Base-by-base conservation (phyloP, 176 grass and related monocot species). In the Triticum monococcum region DNA sequence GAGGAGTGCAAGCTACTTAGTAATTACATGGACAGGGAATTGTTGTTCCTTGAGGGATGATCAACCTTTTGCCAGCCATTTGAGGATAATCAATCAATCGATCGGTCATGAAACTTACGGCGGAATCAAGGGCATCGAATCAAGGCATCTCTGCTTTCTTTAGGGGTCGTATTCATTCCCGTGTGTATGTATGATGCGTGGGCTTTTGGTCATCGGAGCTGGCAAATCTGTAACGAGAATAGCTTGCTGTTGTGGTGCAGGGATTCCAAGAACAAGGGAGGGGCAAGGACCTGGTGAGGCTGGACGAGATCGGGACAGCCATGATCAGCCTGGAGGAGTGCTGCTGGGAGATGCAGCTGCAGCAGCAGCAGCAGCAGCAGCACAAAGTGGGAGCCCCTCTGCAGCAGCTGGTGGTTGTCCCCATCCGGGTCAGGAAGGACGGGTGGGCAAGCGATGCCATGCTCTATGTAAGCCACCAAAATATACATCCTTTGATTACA, bases 221-320 rank as follows among this genome's bases (percentile, higher is more conserved):
- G 85, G 63, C 84, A 87, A 43, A 7, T 20, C 52, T 57, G 17
- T 89, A 87, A 92, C 33, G 60, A 20, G 43, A 10, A 88, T 85
- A 45, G 82, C 75, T 93, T 85, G 24, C 59, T 10, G 81, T 75
- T 32, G 78, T 10, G 81, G 64, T 84, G 74, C 92, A 99, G 97
- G 97, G 94, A 97, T 88, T 81, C 85, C 83, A 85, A 75, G 88
- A 88, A 72, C 85, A 86, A 32, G 87, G 87, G 41, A 84, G 86
- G 87, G 89, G 87, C 52, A 93, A 93, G 38, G 89, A 83, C 60
- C 74, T 45, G 45, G 88, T 87, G 71, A 94, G 86, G 91, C 80
- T 89, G 50, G 88, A 94, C 71, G 85, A 89, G 87, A 94, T 99
- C 38, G 97, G 97, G 72, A 94, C 86, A 86, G 68, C 90, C 82